These are phyloP conservation scores for Podila clonocystis DNA, from an alignment of 192 early-diverging fungal species.

Conservation along the genomic window DNA sequence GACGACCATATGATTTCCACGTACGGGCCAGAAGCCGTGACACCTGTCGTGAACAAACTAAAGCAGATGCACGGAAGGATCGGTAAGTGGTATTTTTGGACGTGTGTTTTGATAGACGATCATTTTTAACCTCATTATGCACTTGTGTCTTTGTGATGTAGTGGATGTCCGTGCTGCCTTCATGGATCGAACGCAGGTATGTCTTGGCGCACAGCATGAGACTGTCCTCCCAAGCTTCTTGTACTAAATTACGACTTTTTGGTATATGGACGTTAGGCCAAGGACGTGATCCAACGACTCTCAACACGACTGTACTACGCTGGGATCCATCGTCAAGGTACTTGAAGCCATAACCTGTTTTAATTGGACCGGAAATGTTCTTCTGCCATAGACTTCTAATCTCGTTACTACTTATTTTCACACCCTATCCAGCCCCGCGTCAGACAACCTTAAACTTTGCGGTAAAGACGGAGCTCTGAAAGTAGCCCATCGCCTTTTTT, in stretches of 20 bases:
- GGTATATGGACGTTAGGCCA: constrained; percentile 11
- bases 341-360: not conserved
- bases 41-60: constrained; percentile 22
- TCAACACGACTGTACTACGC: constrained; percentile 24
- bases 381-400: not conserved
- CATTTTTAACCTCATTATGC: not conserved
- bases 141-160: not conserved
- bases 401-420: too few relatives aligned
- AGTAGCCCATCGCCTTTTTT: not conserved
- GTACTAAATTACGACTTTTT: not conserved
- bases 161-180: constrained; percentile 35
- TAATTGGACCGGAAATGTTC: not conserved
- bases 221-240: not conserved
- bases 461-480: not conserved
- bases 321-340: constrained; percentile 30
- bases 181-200: constrained; percentile 41
- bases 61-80: constrained; percentile 30
- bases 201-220: not conserved
- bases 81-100: constrained; percentile 4
- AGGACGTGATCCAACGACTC: constrained; percentile 39
- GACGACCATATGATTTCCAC: constrained; percentile 38
- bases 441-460: constrained; percentile 6
- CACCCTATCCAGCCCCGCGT: not conserved
- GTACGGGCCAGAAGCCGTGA: constrained; percentile 20
- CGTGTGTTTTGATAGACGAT: not conserved